Base-by-base conservation (phyloP, 441 rosid species). In the Pelargonium exstipulatum region DNA sequence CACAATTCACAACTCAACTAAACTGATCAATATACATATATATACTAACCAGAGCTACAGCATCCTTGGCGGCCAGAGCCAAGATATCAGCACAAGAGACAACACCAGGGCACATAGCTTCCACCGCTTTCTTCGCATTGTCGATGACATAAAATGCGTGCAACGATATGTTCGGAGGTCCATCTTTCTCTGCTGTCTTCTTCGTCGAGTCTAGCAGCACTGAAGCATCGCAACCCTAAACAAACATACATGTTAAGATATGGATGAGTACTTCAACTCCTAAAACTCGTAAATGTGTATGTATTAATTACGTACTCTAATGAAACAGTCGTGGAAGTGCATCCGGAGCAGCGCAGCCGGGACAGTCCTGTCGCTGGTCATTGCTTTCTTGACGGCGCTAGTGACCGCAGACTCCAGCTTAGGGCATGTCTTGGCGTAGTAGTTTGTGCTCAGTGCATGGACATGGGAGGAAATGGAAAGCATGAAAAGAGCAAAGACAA, bases 291-390 rank as follows among this genome's bases (percentile, higher is more conserved):
- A 26, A 26, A 26, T 26, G 4, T 26, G 32, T 26, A 0, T 26
- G 4, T 26, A 76, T 82, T 43, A n/a, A n/a, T n/a, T 43, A 49
- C n/a, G 35, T 80, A 88, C 93, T 67, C 88, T 83, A 43, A 88
- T 73, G 63, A 88, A 88, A 71, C 93, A 88, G 62, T 86, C 90
- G 9, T 88, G 93, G 64, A 88, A 88, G 60, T 88, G 93, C 89
- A 86, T 84, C 57, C 93, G 80, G 32, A 86, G 84, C 5, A 88
- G 79, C 0, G 88, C 90, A 1, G 93, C 88, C 1, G 93, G 84
- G 55, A 82, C 87, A 8, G 88, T 88, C 63, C 62, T 81, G 72
- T 88, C 93, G 13, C 78, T 84, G 35, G 8, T 35, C 78, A 82
- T 77, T 20, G 88, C 93, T 55, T 78, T 78, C 74, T 77, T 74